These are phyloP conservation scores for Citrus sinensis DNA, from an alignment of 345 rosid species.

Conservation along the genomic window DVS_A1.0 CM039167.1:7161001-7161500, in stretches of 20 bases:
- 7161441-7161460: not conserved
- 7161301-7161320: conserved; percentile 44
- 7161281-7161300: conserved; percentile 51
- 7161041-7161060: conserved; percentile 84
- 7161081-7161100: conserved; percentile 82
- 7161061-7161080: conserved; percentile 76
- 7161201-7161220: not conserved
- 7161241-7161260: conserved; percentile 32
- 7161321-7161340: conserved; percentile 63
- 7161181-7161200: conserved; percentile 31
- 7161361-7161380: conserved; percentile 41
- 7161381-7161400: conserved; percentile 54
- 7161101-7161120: conserved; percentile 76
- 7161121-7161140: conserved; percentile 68
- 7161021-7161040: conserved; percentile 79
- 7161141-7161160: conserved; percentile 45
- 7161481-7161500: not conserved
- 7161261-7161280: conserved; percentile 39
- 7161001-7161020: conserved; percentile 24
- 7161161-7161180: conserved; percentile 41
- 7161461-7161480: not conserved
- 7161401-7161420: conserved; percentile 18
- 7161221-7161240: not conserved
- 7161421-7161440: conserved; percentile 9
- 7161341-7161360: conserved; percentile 65